phyloP scores from a whole-genome alignment of 768 basidiomycete species.

The Daedalea quercina region DNA sequence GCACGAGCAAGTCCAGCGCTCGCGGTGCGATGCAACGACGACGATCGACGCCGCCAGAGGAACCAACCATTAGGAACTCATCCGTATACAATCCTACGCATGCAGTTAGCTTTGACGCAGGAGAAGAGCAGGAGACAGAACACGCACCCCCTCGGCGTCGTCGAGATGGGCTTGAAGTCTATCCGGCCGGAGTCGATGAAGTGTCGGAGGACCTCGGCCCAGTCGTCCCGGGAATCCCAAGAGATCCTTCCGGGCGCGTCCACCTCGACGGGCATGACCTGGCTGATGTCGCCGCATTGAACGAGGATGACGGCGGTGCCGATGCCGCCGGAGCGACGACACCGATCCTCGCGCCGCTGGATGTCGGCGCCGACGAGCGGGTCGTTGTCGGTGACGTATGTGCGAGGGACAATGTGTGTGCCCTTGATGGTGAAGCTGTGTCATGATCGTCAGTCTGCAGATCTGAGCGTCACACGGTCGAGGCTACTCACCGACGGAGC shows the following conservation, averaged over 20 bases:
- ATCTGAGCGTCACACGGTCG: neutral
- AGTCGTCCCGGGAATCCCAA: constrained; percentile 74
- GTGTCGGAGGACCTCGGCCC: constrained; percentile 60
- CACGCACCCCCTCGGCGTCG: constrained; percentile 66
- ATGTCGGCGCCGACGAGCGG: constrained; percentile 73
- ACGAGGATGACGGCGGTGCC: constrained; percentile 70
- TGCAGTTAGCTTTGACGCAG: constrained; percentile 3
- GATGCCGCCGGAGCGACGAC: constrained; percentile 67
- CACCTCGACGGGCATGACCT: constrained; percentile 85
- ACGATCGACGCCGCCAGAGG: constrained; percentile 7
- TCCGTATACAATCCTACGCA: constrained; percentile 22
- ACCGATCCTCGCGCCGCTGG: constrained; percentile 73
- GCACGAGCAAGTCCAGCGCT: neutral
- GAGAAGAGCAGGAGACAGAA: neutral
- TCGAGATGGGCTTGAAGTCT: constrained; percentile 81
- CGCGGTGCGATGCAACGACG: neutral
- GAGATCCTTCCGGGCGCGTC: constrained; percentile 71
- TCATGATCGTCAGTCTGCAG: too few species aligned
- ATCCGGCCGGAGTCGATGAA: constrained; percentile 68
- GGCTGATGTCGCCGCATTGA: constrained; percentile 68
- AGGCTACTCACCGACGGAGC: constrained; percentile 49
- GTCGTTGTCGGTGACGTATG: constrained; percentile 59
- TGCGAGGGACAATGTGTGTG: constrained; percentile 66
- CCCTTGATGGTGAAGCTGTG: constrained; percentile 61
- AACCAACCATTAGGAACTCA: constrained; percentile 8